Evolutionary conservation across 2,329 filamentous ascomycete species (phyloP).

Genomic region (Pseudopithomyces maydicus): DNA sequence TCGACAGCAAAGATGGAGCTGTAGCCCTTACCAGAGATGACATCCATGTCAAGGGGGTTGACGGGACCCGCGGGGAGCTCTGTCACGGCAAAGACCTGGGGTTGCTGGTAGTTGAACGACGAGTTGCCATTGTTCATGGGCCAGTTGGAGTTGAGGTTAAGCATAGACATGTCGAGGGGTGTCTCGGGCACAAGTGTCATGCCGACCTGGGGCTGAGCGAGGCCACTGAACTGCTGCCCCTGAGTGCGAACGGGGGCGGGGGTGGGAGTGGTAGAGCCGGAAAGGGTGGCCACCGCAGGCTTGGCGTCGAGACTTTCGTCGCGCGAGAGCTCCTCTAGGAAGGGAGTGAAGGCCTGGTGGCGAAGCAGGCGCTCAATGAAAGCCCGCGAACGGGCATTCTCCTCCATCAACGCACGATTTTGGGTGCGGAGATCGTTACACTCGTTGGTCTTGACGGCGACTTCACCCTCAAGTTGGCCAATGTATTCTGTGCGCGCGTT

Average conservation of each 20-base stretch:
- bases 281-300: slow-evolving; percentile 34
- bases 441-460: slow-evolving; percentile 82
- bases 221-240: slow-evolving; percentile 54
- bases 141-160: slow-evolving; percentile 61
- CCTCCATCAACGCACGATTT: slow-evolving; percentile 81
- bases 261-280: slow-evolving; percentile 34
- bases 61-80: slow-evolving; percentile 69
- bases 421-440: slow-evolving; percentile 78
- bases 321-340: slow-evolving; percentile 50
- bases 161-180: slow-evolving; percentile 73
- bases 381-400: slow-evolving; percentile 83
- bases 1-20: slow-evolving; percentile 40
- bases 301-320: slow-evolving; percentile 42
- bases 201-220: slow-evolving; percentile 63
- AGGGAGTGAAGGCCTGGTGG: slow-evolving; percentile 55
- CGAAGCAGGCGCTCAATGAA: slow-evolving; percentile 76
- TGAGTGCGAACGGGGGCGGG: slow-evolving; percentile 58
- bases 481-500: slow-evolving; percentile 82
- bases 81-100: slow-evolving; percentile 74
- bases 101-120: slow-evolving; percentile 57
- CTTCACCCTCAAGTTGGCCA: slow-evolving; percentile 86
- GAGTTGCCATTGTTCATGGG: slow-evolving; percentile 57
- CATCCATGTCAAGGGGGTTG: slow-evolving; percentile 62
- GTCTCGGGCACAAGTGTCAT: slow-evolving; percentile 86
- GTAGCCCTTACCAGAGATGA: slow-evolving; percentile 72